Percentiles rank a stretch among this genome's conserved stretches.
Evolutionary conservation across 768 basidiomycete species (phyloP).

Genomic region (Suillus bovinus): DNA sequence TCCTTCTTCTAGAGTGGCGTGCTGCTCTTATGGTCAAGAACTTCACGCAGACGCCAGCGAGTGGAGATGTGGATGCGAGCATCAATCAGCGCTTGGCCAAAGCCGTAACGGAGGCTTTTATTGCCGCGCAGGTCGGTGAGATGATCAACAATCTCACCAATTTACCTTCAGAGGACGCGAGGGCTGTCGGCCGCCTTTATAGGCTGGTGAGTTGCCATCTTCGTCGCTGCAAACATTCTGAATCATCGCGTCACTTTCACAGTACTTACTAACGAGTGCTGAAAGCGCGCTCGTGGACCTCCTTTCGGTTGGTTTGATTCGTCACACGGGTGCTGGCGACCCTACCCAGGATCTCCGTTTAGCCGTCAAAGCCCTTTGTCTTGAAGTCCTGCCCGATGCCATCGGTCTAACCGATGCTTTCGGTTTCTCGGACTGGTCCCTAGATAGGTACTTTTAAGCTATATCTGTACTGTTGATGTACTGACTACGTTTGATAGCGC

Average conservation of each 20-base stretch:
- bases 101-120: slow-evolving; percentile 69
- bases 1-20: slow-evolving; percentile 61
- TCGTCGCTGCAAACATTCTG: neutral
- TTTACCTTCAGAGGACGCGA: slow-evolving; percentile 19
- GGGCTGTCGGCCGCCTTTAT: slow-evolving; percentile 23
- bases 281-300: slow-evolving; percentile 60
- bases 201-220: slow-evolving; percentile 27
- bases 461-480: neutral
- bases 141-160: slow-evolving; percentile 40
- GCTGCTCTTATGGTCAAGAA: slow-evolving; percentile 58
- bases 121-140: slow-evolving; percentile 54
- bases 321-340: slow-evolving; percentile 33
- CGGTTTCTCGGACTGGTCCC: slow-evolving; percentile 73
- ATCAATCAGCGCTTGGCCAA: slow-evolving; percentile 57
- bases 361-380: slow-evolving; percentile 49
- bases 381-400: slow-evolving; percentile 57
- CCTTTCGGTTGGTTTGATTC: slow-evolving; percentile 53
- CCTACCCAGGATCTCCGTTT: slow-evolving; percentile 49
- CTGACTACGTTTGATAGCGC: slow-evolving; percentile 40
- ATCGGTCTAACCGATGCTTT: slow-evolving; percentile 74
- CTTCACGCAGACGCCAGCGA: slow-evolving; percentile 36
- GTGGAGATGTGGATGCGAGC: slow-evolving; percentile 45
- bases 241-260: neutral
- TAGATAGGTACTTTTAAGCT: slow-evolving; percentile 52
- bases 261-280: slow-evolving; percentile 63